Percentiles rank a stretch among this genome's conserved stretches.
Conservation (phyloP, 495 filamentous ascomycete species). For the Lichenothelia convexa region DNA sequence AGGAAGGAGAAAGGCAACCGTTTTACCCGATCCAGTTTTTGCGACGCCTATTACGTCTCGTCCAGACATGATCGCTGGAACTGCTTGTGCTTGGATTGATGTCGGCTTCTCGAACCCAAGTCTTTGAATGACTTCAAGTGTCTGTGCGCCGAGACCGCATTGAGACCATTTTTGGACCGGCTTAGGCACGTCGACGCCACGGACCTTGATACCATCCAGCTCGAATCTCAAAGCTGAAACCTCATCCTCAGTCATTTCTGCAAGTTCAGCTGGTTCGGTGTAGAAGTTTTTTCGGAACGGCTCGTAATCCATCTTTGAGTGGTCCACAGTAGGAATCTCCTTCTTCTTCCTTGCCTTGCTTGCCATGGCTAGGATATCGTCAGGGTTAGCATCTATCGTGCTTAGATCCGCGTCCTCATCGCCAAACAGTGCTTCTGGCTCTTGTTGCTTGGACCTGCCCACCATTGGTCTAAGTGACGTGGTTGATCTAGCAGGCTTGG, state of each 20-base stretch:
- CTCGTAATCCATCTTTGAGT: conserved; percentile 66
- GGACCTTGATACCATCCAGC: conserved; percentile 87
- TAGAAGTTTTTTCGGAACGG: conserved; percentile 89
- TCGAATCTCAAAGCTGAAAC: conserved; percentile 64
- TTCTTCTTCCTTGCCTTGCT: conserved; percentile 95
- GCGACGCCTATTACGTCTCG: conserved; percentile 92
- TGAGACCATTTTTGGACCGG: conserved; percentile 95
- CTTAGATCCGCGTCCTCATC: conserved; percentile 63
- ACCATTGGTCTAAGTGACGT: too few species aligned
- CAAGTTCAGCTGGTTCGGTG: conserved; percentile 67
- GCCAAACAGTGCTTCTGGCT: conserved; percentile 69
- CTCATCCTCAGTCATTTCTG: conserved; percentile 73
- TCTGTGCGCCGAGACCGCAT: conserved; percentile 71
- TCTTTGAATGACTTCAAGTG: conserved; percentile 67
- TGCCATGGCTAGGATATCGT: conserved; percentile 72
- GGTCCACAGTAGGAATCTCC: conserved; percentile 73
- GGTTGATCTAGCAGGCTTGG: not conserved
- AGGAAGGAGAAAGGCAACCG: conserved; percentile 80
- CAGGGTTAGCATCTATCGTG: conserved; percentile 53
- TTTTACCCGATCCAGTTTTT: conserved; percentile 98
- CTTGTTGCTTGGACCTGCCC: conserved; percentile 26
- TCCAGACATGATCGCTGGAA: conserved; percentile 90
- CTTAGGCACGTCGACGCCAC: conserved; percentile 69
- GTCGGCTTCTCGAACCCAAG: conserved; percentile 82
- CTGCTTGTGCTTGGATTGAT: conserved; percentile 85